A percentile compares a stretch with the other conserved stretches of the same genome.
These are phyloP conservation scores for Annulohypoxylon truncatum DNA, from an alignment of 2,329 filamentous ascomycete species.

Conservation along the genomic window DNA sequence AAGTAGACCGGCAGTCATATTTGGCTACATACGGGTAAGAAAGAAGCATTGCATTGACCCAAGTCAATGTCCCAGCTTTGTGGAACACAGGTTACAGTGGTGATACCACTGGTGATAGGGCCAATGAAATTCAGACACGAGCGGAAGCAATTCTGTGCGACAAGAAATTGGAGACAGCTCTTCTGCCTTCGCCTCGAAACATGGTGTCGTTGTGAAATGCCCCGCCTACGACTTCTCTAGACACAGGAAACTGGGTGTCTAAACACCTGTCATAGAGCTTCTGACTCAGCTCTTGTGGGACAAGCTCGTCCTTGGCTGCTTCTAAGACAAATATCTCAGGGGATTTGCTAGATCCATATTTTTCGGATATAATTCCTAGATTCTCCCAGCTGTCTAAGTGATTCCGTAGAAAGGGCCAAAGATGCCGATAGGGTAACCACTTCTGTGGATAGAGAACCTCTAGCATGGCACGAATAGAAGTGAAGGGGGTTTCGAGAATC, in stretches of 20 bases:
- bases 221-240: conserved; percentile 57
- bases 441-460: conserved; percentile 79
- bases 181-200: conserved; percentile 58
- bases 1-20: background rate
- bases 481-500: conserved; percentile 81
- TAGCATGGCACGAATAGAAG: conserved; percentile 77
- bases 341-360: conserved; percentile 41
- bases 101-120: background rate
- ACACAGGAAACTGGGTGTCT: conserved; percentile 60
- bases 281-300: conserved; percentile 63
- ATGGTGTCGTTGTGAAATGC: conserved; percentile 70
- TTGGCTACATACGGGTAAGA: background rate
- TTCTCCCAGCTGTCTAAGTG: conserved; percentile 67
- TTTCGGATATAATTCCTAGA: conserved; percentile 56
- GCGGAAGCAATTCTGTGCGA: conserved; percentile 35
- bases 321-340: conserved; percentile 64
- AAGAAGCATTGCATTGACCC: background rate
- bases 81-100: background rate
- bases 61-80: background rate
- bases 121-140: conserved; percentile 27
- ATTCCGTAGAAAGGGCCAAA: conserved; percentile 79
- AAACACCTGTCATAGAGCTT: conserved; percentile 60
- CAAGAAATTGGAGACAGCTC: conserved; percentile 59
- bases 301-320: conserved; percentile 69
- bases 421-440: conserved; percentile 81